phyloP scores from a whole-genome alignment of 2,329 filamentous ascomycete species.

The Hypoxylon sp. region DNA sequence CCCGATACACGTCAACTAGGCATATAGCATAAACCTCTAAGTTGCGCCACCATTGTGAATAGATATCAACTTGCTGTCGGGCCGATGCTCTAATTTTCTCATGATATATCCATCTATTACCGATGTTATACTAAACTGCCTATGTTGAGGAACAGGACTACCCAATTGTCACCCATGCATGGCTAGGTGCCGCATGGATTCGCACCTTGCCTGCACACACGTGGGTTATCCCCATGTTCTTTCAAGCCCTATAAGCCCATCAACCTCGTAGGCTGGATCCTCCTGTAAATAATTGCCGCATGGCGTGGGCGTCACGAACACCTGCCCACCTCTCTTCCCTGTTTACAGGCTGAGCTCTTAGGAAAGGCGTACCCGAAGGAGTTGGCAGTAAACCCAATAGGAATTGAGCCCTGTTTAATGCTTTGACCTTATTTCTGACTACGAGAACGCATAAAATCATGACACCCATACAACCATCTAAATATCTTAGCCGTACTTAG shows the following conservation, averaged over 20 bases:
- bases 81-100: background rate
- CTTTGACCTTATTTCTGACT: slow-evolving; percentile 11
- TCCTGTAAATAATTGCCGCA: slow-evolving; percentile 38
- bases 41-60: background rate
- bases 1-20: background rate
- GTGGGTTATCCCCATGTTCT: slow-evolving; percentile 32
- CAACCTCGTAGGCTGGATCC: slow-evolving; percentile 19
- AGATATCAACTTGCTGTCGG: background rate
- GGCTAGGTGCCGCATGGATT: slow-evolving; percentile 25
- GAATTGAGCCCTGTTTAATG: slow-evolving; percentile 7
- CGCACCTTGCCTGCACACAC: slow-evolving; percentile 36
- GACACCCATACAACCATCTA: slow-evolving; percentile 1
- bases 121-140: background rate
- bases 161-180: slow-evolving; percentile 5
- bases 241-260: slow-evolving; percentile 25
- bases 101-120: background rate
- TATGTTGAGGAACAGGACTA: background rate
- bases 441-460: slow-evolving; percentile 2
- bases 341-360: background rate
- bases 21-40: background rate
- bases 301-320: slow-evolving; percentile 18
- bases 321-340: slow-evolving; percentile 4
- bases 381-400: slow-evolving; percentile 19
- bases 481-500: slow-evolving; percentile 7
- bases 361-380: slow-evolving; percentile 6